Percentiles rank a stretch among this genome's conserved stretches.
Conservation (phyloP, 805 yeast species). For the Sugiyamaella boreocaroliniensis region DNA sequence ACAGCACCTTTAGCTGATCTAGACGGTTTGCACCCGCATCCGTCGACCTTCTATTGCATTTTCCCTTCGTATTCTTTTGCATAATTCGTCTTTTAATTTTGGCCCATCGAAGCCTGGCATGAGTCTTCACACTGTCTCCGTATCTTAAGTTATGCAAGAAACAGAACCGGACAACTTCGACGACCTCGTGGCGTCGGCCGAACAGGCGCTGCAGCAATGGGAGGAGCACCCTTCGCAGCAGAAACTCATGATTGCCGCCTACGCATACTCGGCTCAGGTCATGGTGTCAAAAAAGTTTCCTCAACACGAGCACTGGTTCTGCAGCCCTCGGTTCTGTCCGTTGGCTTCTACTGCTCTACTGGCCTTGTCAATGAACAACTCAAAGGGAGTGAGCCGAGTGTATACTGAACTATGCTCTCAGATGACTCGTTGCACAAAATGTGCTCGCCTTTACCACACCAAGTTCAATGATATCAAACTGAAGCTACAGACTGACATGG, state of each 20-base stretch:
- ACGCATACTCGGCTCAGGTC: not conserved
- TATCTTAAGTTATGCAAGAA: too few species aligned
- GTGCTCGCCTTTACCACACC: not conserved
- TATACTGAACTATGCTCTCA: not conserved
- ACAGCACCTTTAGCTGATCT: too few species aligned
- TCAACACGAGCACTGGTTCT: not conserved
- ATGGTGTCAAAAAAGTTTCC: not conserved
- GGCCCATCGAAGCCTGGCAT: too few species aligned
- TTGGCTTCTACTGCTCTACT: not conserved
- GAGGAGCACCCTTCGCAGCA: not conserved
- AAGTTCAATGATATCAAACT: not conserved
- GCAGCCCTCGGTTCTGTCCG: not conserved
- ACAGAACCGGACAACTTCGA: not conserved
- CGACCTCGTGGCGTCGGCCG: not conserved
- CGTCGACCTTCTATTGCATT: too few species aligned
- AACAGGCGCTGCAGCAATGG: not conserved
- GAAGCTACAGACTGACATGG: not conserved
- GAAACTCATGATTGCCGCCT: not conserved
- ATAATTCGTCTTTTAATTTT: too few species aligned
- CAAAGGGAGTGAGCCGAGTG: not conserved
- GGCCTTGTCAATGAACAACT: not conserved
- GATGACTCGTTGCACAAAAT: not conserved
- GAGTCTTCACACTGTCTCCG: too few species aligned
- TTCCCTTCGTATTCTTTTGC: too few species aligned
- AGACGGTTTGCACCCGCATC: too few species aligned